These are phyloP conservation scores for Magnaporthales sp. DNA, from an alignment of 2,329 filamentous ascomycete genomes.

Conservation along the genomic window DNA sequence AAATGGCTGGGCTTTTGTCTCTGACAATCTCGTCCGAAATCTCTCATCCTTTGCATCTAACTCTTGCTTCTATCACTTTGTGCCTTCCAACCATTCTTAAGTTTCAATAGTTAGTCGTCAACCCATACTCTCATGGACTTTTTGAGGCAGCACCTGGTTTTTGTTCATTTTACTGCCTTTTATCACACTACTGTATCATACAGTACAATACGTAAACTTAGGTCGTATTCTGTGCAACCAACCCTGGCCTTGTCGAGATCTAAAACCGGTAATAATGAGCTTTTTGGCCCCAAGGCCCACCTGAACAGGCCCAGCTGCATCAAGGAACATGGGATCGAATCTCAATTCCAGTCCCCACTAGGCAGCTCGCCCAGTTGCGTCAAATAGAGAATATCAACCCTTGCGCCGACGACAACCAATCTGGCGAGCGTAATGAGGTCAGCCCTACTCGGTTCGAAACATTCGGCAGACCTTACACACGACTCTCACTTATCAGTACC, in stretches of 20 bases:
- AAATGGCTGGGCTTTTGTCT: not conserved
- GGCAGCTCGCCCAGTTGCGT: not conserved
- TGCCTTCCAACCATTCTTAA: not conserved
- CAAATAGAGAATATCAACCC: not conserved
- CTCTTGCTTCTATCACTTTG: not conserved
- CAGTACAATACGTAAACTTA: not conserved
- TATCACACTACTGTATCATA: not conserved
- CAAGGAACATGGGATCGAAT: not conserved
- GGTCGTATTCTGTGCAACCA: not conserved
- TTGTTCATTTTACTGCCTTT: not conserved
- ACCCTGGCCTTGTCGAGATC: not conserved
- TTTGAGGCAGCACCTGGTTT: not conserved
- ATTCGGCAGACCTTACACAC: not conserved
- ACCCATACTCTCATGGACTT: not conserved
- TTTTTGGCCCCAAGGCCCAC: not conserved
- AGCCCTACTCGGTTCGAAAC: not conserved
- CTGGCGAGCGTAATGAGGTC: not conserved
- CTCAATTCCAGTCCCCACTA: not conserved
- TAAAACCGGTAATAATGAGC: not conserved
- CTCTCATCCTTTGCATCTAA: not conserved
- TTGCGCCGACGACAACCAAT: not conserved
- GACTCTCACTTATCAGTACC: not conserved
- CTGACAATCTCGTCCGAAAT: not conserved
- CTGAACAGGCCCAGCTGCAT: not conserved
- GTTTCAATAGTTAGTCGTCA: not conserved